phyloP scores from a whole-genome alignment of 225 moss, liverwort and hornwort genomes.

The Antitrichia curtipendula region DNA sequence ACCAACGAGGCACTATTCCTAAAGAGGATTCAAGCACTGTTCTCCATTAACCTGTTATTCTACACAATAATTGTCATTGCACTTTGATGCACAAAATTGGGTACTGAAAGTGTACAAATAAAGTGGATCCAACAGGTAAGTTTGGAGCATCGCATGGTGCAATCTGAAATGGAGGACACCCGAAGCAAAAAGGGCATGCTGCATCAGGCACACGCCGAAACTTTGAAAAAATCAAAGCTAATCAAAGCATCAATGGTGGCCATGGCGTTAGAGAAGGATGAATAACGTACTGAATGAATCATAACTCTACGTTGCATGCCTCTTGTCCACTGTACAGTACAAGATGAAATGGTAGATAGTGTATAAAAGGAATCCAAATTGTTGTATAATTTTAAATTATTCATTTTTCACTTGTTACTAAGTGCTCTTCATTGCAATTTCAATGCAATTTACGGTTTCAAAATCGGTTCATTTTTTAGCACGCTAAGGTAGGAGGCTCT shows the following conservation, averaged over 20 bases:
- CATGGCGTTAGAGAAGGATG: not conserved
- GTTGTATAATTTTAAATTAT: too few relatives aligned
- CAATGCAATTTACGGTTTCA: too few relatives aligned
- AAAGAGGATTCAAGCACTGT: not conserved
- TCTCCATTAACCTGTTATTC: not conserved
- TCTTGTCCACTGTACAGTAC: not conserved
- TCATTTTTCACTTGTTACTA: too few relatives aligned
- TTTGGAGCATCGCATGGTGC: slow-evolving; percentile 17
- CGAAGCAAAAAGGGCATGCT: slow-evolving; percentile 1
- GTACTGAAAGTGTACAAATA: not conserved
- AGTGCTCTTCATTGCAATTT: too few relatives aligned
- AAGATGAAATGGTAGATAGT: too few relatives aligned
- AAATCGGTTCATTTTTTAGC: too few relatives aligned
- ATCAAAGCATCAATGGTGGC: slow-evolving; percentile 14
- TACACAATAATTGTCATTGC: not conserved
- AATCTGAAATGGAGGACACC: slow-evolving; percentile 10
- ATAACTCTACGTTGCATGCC: not conserved
- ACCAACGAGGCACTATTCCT: too few relatives aligned
- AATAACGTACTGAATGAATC: not conserved
- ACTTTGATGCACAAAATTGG: not conserved
- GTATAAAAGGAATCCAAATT: too few relatives aligned
- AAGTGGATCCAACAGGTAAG: not conserved
- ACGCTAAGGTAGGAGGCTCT: too few relatives aligned
- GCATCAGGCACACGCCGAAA: not conserved
- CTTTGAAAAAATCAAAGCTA: slow-evolving; percentile 1